Evolutionary conservation across 108 stramenopile species (phyloP).

Genomic region (Mayamaea pseudoterrestris): DNA sequence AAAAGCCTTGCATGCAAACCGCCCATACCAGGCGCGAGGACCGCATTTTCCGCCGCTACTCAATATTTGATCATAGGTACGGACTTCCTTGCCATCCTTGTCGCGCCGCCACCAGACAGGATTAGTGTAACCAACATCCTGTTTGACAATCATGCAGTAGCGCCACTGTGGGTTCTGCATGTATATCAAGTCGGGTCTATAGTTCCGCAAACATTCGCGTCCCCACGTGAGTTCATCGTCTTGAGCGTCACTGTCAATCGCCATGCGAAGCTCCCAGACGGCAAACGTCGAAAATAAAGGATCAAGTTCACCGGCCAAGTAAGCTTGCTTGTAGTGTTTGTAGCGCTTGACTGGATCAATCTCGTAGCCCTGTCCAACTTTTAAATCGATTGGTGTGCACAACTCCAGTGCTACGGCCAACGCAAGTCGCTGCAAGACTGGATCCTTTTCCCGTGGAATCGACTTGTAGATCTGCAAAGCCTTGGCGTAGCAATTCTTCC

Average conservation of each 20-base stretch:
- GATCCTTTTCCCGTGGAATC: not conserved
- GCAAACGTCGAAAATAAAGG: slow-evolving; percentile 13
- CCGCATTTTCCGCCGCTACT: slow-evolving; percentile 39
- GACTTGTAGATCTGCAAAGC: not conserved
- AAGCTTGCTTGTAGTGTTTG: slow-evolving; percentile 30
- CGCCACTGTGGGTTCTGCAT: slow-evolving; percentile 13
- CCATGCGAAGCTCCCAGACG: slow-evolving; percentile 30
- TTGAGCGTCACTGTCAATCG: slow-evolving; percentile 26
- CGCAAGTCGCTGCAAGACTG: not conserved
- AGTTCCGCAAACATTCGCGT: slow-evolving; percentile 27
- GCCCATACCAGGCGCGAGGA: slow-evolving; percentile 39
- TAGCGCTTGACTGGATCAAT: slow-evolving; percentile 40
- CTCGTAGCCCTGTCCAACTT: not conserved
- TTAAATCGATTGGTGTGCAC: slow-evolving; percentile 7
- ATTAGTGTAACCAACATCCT: slow-evolving; percentile 30
- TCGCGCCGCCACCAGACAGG: slow-evolving; percentile 22
- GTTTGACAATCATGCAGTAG: slow-evolving; percentile 22
- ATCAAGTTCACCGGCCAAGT: slow-evolving; percentile 25
- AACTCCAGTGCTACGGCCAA: slow-evolving; percentile 34
- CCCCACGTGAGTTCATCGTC: slow-evolving; percentile 35
- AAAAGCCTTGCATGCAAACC: slow-evolving; percentile 32
- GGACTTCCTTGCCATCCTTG: not conserved
- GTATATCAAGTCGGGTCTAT: slow-evolving; percentile 30
- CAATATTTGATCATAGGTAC: slow-evolving; percentile 19
- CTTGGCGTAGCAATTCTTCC: no score